These are phyloP conservation scores for Physcomitrellopsis africana DNA, from an alignment of 225 moss, liverwort and hornwort species.

Conservation along the genomic window DNA sequence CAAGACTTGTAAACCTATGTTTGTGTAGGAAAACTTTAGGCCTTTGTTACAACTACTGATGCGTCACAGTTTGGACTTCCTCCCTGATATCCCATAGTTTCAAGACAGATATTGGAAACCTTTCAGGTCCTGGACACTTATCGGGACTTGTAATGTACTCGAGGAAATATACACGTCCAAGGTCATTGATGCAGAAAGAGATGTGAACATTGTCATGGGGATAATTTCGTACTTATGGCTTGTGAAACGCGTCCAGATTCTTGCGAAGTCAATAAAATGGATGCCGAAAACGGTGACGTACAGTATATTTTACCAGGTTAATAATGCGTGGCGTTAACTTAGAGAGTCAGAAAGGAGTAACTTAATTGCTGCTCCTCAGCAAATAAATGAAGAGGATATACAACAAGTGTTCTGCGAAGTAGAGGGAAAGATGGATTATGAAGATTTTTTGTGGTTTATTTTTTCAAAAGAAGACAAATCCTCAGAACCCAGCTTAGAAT, in stretches of 20 bases:
- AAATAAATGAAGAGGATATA: conserved; percentile 99
- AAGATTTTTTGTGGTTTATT: conserved; percentile 99
- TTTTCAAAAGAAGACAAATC: conserved; percentile 98
- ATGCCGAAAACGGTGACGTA: conserved; percentile 98
- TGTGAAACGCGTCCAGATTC: conserved; percentile 19
- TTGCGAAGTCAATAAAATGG: conserved; percentile 28
- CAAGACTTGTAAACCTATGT: conserved; percentile 14
- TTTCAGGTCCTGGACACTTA: background rate
- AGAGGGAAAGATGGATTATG: conserved; percentile 95
- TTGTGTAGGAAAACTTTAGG: conserved; percentile 88
- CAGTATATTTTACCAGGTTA: conserved; percentile 99
- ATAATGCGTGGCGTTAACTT: conserved; percentile 91
- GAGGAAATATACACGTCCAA: background rate
- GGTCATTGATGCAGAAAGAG: background rate
- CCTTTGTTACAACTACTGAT: conserved; percentile 83
- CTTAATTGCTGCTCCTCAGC: conserved; percentile 86
- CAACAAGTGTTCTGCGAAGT: conserved; percentile 94
- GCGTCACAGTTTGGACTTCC: conserved; percentile 96
- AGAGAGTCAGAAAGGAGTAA: conserved; percentile 99
- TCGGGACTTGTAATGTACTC: conserved; percentile 15
- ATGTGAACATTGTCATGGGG: conserved; percentile 2
- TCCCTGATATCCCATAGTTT: conserved; percentile 96
- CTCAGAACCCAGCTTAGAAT: conserved; percentile 94
- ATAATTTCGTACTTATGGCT: conserved; percentile 7
- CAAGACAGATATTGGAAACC: conserved; percentile 95